Evolutionary conservation across 2,329 filamentous ascomycete genomes (phyloP), one percentile per base, ranked within the genome.

Genomic region (Trichoderma brevicompactum): DNA sequence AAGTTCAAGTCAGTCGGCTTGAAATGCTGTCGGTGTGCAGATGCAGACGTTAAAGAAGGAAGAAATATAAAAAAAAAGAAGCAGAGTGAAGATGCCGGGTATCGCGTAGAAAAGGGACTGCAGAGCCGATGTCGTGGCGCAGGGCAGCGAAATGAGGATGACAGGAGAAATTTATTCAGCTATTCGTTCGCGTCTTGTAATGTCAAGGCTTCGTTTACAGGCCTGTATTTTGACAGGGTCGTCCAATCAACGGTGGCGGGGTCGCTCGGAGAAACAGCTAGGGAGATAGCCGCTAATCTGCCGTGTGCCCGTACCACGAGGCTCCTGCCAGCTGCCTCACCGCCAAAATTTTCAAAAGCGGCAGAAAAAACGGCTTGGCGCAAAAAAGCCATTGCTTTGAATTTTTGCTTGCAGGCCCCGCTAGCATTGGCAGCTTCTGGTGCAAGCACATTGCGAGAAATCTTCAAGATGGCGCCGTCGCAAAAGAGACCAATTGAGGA

Each of bases 401-500:
- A 65, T 38, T 63, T 69, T 70, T 68, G 40, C 61, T 43, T 41
- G 62, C 48, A 28, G 58, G 63, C 65, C 54, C 65, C 62, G 50
- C 65, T n/a, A 52, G 53, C 40, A 52, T 50, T 38, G 17, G 28
- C 12, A 36, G 67, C 67, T 69, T 69, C 64, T 63, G 52, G 54
- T 32, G 59, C 62, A 49, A 41, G 56, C 59, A 41, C 19, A 17
- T 65, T 64, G 50, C 43, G 12, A 65, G 23, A 8, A 19, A 32
- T 41, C 44, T 34, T 50, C 68, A 78, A 70, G 52, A 84, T 84
- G 82, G 79, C 81, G 52, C 80, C 81, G 65, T 76, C 77, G 49
- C 85, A 85, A 68, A 79, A 83, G 69, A 84, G 84, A 69, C 75
- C 79, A 12, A 74, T 78, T 53, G 79, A 82, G 64, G 85, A 87